Conservation (phyloP, 2,329 filamentous ascomycete species). For the Diaporthe helianthi region DNA sequence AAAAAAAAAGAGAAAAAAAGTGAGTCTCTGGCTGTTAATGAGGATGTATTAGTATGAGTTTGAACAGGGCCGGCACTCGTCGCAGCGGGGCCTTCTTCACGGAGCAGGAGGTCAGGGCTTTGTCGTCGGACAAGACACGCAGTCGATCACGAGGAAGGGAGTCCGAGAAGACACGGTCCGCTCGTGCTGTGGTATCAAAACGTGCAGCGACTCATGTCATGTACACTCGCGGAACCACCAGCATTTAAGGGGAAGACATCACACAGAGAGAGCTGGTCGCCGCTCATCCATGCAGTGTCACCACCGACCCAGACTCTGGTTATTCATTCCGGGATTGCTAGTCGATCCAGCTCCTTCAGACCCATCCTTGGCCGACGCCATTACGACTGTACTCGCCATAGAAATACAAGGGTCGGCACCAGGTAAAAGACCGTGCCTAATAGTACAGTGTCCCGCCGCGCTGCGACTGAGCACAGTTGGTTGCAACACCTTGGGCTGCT, state of each 20-base stretch:
- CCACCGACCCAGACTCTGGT: conserved; percentile 22
- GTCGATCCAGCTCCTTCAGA: conserved; percentile 28
- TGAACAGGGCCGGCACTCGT: not conserved
- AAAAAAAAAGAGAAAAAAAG: too few species aligned
- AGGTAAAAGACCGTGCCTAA: not conserved
- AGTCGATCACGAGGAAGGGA: conserved; percentile 14
- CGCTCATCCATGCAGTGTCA: conserved; percentile 30
- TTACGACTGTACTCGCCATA: conserved; percentile 26
- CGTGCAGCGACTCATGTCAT: conserved; percentile 24
- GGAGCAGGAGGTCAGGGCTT: conserved; percentile 17
- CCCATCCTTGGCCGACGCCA: conserved; percentile 15
- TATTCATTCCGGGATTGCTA: conserved; percentile 14
- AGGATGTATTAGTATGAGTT: not conserved
- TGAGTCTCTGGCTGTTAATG: not conserved
- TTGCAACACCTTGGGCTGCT: conserved; percentile 23
- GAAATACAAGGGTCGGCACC: conserved; percentile 2
- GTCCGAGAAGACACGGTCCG: conserved; percentile 9
- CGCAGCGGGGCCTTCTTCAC: conserved; percentile 16
- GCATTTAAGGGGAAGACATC: conserved; percentile 23
- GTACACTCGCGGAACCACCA: conserved; percentile 21
- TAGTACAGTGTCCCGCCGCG: not conserved
- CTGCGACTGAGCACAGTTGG: not conserved
- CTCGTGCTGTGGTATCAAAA: conserved; percentile 12
- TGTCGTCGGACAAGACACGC: conserved; percentile 19
- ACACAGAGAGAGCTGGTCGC: not conserved